These are phyloP conservation scores for Carex myosuroides DNA, from an alignment of 176 grass and related monocot genomes.

Conservation along the genomic window DNA sequence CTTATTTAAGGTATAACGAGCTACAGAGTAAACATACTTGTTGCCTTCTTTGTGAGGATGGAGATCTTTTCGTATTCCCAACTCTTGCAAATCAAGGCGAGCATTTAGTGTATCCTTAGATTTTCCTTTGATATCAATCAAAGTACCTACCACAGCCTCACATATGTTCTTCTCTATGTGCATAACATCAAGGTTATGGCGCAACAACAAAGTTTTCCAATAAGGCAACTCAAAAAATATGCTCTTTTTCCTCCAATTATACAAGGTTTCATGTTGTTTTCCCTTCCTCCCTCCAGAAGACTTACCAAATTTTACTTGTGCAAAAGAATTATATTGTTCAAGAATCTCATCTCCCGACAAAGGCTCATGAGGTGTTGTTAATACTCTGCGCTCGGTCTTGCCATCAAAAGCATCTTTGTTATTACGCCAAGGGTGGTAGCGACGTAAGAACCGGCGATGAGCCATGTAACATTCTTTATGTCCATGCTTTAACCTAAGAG, in stretches of 20 bases:
- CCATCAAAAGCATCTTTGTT: not conserved
- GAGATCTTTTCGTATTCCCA: too few species aligned
- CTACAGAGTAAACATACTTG: too few species aligned
- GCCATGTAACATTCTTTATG: slow-evolving; percentile 18
- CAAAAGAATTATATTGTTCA: not conserved
- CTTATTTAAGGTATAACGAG: too few species aligned
- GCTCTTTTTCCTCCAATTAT: not conserved
- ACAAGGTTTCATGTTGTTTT: not conserved
- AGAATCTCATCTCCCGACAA: not conserved
- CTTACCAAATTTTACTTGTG: not conserved
- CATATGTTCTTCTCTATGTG: slow-evolving; percentile 18
- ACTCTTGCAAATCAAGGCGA: too few species aligned
- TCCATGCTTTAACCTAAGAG: not conserved
- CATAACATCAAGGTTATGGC: not conserved
- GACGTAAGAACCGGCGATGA: not conserved
- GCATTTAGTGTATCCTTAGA: too few species aligned
- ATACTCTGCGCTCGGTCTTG: not conserved
- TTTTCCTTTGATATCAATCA: not conserved
- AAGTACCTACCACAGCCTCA: not conserved
- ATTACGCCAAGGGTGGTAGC: not conserved
- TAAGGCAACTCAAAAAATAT: slow-evolving; percentile 16
- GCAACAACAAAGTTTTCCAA: not conserved
- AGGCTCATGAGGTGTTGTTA: not conserved
- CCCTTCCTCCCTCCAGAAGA: not conserved
- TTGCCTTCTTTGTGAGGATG: too few species aligned